Conservation (phyloP, 2,329 filamentous ascomycete species). For the Hypoxylon sp. region DNA sequence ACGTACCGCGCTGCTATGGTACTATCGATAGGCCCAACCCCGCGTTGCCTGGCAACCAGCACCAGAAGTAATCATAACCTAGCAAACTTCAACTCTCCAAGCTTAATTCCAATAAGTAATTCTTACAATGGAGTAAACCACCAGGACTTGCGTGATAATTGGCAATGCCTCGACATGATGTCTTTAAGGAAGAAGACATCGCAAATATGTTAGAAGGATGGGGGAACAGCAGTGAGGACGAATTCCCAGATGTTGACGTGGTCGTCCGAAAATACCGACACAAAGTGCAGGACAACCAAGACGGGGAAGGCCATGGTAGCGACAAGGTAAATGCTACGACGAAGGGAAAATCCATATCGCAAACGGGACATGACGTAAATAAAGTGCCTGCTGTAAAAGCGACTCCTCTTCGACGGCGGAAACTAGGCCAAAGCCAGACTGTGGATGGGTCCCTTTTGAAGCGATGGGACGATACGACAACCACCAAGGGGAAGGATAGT, state of each 20-base stretch:
- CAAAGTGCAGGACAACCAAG: constrained; percentile 23
- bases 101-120: constrained; percentile 1
- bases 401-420: constrained; percentile 52
- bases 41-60: constrained; percentile 45
- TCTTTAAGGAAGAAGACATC: constrained; percentile 22
- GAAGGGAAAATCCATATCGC: constrained; percentile 6
- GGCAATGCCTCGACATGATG: constrained; percentile 14
- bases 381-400: constrained; percentile 36
- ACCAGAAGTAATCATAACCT: constrained; percentile 11
- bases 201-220: constrained; percentile 43
- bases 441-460: constrained; percentile 50
- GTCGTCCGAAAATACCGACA: constrained; percentile 49
- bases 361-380: not conserved
- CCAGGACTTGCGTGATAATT: constrained; percentile 4
- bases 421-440: constrained; percentile 50
- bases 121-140: constrained; percentile 8
- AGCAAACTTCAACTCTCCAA: constrained; percentile 25
- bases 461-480: constrained; percentile 45
- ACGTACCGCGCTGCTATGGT: not conserved
- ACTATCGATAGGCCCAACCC: constrained; percentile 6
- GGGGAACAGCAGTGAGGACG: constrained; percentile 58
- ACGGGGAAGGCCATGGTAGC: not conserved
- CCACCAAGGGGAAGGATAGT: constrained; percentile 16
- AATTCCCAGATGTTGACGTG: constrained; percentile 59
- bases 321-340: constrained; percentile 28